phyloP scores from a whole-genome alignment of 371 early-diverging fungal species.

The Capniomyces stellatus region DNA sequence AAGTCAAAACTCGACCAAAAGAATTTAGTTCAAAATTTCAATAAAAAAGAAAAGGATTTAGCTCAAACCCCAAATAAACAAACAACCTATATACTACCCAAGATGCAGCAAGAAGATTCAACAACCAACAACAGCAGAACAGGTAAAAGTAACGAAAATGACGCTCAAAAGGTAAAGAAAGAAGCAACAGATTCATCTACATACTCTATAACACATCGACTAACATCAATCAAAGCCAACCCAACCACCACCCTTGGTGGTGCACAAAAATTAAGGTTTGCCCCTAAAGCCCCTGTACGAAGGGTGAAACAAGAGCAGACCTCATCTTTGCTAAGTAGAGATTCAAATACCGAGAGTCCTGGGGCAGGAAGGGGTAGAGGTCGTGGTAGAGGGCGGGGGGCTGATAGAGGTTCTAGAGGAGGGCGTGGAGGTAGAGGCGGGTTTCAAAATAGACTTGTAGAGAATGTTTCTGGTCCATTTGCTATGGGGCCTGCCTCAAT shows the following conservation, averaged over 20 bases:
- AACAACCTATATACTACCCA: too few species aligned
- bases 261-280: not conserved
- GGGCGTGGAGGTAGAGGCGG: not conserved
- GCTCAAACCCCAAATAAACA: too few species aligned
- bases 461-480: conserved; percentile 1
- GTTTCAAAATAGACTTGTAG: not conserved
- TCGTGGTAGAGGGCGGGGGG: conserved; percentile 1
- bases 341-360: not conserved
- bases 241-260: not conserved
- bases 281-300: not conserved
- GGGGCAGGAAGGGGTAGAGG: not conserved
- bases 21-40: too few species aligned
- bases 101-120: too few species aligned
- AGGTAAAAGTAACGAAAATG: too few species aligned
- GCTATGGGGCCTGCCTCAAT: conserved; percentile 4
- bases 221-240: not conserved
- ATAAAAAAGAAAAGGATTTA: too few species aligned
- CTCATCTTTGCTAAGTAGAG: not conserved
- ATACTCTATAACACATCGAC: not conserved
- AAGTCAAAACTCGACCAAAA: too few species aligned
- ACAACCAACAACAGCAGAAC: too few species aligned
- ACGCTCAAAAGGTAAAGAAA: not conserved
- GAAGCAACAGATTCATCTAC: not conserved
- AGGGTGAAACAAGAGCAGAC: not conserved
- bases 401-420: not conserved